These are phyloP conservation scores for Penicillium janthinellum DNA, from an alignment of 2,329 filamentous ascomycete species.

Conservation along the genomic window DNA sequence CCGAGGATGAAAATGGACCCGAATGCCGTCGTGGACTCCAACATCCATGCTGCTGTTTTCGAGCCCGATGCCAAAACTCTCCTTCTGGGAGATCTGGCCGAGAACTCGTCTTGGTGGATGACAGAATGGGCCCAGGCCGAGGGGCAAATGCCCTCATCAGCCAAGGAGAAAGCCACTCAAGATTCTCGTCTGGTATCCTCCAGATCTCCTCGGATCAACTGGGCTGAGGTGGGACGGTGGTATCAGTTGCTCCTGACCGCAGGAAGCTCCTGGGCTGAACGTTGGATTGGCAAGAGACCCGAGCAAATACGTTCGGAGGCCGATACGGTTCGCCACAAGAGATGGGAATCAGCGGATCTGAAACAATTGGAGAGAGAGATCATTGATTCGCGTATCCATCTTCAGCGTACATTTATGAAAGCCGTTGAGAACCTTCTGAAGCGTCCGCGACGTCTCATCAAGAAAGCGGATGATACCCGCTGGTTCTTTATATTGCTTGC, in stretches of 20 bases:
- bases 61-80: constrained; percentile 75
- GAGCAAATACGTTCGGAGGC: constrained; percentile 31
- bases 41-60: constrained; percentile 49
- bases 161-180: constrained; percentile 37
- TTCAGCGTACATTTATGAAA: constrained; percentile 72
- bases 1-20: constrained; percentile 33
- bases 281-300: constrained; percentile 58
- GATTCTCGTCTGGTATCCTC: constrained; percentile 51
- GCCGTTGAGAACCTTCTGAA: constrained; percentile 78
- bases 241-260: constrained; percentile 70
- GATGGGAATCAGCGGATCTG: constrained; percentile 47
- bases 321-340: constrained; percentile 24
- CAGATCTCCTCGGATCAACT: constrained; percentile 72
- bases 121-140: constrained; percentile 54
- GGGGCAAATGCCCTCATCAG: constrained; percentile 31
- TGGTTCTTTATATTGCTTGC: constrained; percentile 77
- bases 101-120: constrained; percentile 83
- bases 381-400: constrained; percentile 66
- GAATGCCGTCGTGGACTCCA: constrained; percentile 33
- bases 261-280: constrained; percentile 66
- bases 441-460: constrained; percentile 70
- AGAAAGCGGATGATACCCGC: constrained; percentile 68
- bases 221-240: constrained; percentile 71
- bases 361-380: constrained; percentile 56
- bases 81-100: constrained; percentile 72